phyloP scores from a whole-genome alignment of 306 rosid genomes.

The Carpinus viminea region DNA sequence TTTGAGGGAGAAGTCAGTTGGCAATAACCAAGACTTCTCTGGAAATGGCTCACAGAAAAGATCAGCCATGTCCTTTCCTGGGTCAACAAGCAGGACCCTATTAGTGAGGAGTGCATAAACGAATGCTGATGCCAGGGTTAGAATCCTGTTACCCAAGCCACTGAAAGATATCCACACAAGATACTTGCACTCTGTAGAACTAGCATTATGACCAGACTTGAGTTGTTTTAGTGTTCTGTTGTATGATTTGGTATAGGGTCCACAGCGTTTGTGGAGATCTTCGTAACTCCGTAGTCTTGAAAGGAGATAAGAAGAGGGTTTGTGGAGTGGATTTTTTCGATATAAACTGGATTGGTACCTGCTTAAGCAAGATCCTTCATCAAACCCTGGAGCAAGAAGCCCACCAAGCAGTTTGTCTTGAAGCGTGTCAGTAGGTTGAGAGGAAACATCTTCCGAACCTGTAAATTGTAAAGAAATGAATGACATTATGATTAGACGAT shows the following conservation, averaged over 20 bases:
- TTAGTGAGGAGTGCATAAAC: constrained; percentile 71
- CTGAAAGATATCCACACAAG: constrained; percentile 70
- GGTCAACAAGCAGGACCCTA: constrained; percentile 73
- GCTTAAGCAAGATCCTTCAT: constrained; percentile 62
- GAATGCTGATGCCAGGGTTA: constrained; percentile 67
- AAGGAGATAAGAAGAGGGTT: constrained; percentile 59
- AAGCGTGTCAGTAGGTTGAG: constrained; percentile 28
- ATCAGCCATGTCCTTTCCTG: constrained; percentile 62
- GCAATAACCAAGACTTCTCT: constrained; percentile 64
- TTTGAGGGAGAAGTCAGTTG: constrained; percentile 57
- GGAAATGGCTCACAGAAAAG: constrained; percentile 85
- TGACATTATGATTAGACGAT: not conserved
- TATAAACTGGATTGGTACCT: constrained; percentile 53
- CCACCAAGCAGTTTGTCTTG: constrained; percentile 52
- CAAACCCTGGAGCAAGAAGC: constrained; percentile 53
- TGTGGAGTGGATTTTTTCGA: constrained; percentile 37
- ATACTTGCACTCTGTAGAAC: constrained; percentile 51
- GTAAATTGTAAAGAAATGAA: constrained; percentile 10
- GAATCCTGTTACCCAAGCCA: constrained; percentile 73
- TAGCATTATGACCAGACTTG: constrained; percentile 41
- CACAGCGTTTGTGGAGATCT: constrained; percentile 61
- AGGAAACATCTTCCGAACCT: constrained; percentile 35
- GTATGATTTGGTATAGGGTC: constrained; percentile 61
- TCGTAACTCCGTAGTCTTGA: constrained; percentile 61
- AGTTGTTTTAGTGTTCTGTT: constrained; percentile 55